These are phyloP conservation scores for Beauveria scarabaeidicola DNA, from an alignment of 2,329 filamentous ascomycete species.

Conservation along the genomic window DNA sequence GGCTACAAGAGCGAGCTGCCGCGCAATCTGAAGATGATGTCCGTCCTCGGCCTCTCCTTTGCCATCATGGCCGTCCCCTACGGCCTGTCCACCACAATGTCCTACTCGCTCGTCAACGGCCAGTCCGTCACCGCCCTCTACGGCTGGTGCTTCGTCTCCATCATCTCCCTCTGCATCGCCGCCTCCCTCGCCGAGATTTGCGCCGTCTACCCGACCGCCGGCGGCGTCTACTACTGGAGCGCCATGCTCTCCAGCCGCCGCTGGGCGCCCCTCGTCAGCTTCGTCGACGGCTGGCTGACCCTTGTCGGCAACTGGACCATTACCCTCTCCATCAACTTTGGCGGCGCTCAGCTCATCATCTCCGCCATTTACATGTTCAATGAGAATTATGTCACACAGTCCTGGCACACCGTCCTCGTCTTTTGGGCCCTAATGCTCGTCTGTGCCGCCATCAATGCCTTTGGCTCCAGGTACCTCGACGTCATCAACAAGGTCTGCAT, in stretches of 20 bases:
- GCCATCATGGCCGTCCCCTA: slow-evolving; percentile 45
- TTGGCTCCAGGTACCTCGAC: slow-evolving; percentile 50
- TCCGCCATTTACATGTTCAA: slow-evolving; percentile 60
- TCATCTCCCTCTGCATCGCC: slow-evolving; percentile 65
- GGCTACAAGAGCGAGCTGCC: slow-evolving; percentile 43
- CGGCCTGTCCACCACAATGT: slow-evolving; percentile 39
- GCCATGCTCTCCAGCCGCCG: slow-evolving; percentile 53
- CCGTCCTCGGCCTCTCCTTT: slow-evolving; percentile 40
- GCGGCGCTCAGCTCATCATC: slow-evolving; percentile 60
- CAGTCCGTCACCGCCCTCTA: slow-evolving; percentile 67
- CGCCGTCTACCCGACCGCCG: slow-evolving; percentile 53
- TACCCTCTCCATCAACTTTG: slow-evolving; percentile 61
- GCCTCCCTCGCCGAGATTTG: slow-evolving; percentile 66
- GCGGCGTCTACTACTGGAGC: slow-evolving; percentile 67
- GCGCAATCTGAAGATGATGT: slow-evolving; percentile 42
- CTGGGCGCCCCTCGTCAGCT: slow-evolving; percentile 57
- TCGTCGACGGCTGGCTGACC: slow-evolving; percentile 67
- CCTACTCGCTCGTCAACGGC: slow-evolving; percentile 56
- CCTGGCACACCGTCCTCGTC: slow-evolving; percentile 68
- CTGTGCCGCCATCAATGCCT: slow-evolving; percentile 60
- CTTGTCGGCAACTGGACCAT: slow-evolving; percentile 64
- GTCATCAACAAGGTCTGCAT: slow-evolving; percentile 63
- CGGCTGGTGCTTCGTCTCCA: slow-evolving; percentile 54
- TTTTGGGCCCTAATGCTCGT: slow-evolving; percentile 59
- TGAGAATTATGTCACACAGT: slow-evolving; percentile 46